Base-by-base conservation (phyloP, 2,329 filamentous ascomycete genomes). In the Fusarium tricinctum region DNA sequence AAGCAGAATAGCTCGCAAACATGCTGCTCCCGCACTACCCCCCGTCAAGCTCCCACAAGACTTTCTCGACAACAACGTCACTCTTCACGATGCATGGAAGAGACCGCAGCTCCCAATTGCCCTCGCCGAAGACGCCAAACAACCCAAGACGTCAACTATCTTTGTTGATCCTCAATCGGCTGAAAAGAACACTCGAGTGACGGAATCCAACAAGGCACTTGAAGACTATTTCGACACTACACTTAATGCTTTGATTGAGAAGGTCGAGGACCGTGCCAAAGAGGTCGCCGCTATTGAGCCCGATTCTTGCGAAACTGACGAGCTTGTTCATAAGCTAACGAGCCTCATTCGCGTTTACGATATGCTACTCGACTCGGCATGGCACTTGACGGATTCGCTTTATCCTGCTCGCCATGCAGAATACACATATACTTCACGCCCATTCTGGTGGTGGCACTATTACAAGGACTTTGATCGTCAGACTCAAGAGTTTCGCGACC, bases 61-160 rank as follows among this genome's bases (percentile, higher is more conserved):
- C 77, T 92, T 91, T 64, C 76, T 88, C 53, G 78, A 84, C 39
- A 76, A 80, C 20, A 85, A 85, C 55, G 82, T 91, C 39, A 74
- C 63, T 14, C 57, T 77, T 23, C 72, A 74, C 49, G 28, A 69
- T 46, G n/a, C 54, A n/a, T 57, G 58, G n/a, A 65, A 43, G 15
- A 73, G 72, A 46, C 78, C 77, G 19, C 62, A 63, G 12, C 69
- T 80, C 13, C 77, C 78, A 8, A 50, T 59, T 32, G 78, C 77
- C 19, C 72, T 80, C 14, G 61, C 65, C 17, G 74, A 78, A 62
- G 78, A 80, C 52, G 72, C 75, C 35, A 74, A 69, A 43, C 72
- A 70, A n/a, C 63, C 66, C 28, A 79, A 78, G 56, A 70, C 65
- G 3, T 79, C 78, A 7, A 74, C 71, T 19, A 73, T 79, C 32